phyloP scores from a whole-genome alignment of 164 flowering plant genomes.

The Annona cherimola region DNA sequence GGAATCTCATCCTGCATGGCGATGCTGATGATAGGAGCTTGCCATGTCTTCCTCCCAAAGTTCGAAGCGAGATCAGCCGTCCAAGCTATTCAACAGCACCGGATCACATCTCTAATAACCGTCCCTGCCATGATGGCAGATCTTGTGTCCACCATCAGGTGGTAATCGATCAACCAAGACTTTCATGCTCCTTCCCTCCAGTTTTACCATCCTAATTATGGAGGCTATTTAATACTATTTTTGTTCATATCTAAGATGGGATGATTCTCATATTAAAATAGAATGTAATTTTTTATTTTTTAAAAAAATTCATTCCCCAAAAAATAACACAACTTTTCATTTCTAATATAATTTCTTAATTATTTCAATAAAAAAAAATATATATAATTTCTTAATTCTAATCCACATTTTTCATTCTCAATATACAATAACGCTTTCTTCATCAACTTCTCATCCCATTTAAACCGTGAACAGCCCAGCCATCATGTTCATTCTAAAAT shows the following conservation, averaged over 20 bases:
- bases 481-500: too few species aligned
- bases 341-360: too few species aligned
- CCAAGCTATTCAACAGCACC: conserved; percentile 48
- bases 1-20: conserved; percentile 94
- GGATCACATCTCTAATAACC: conserved; percentile 70
- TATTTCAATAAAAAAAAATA: too few species aligned
- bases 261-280: too few species aligned
- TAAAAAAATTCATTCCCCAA: too few species aligned
- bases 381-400: too few species aligned
- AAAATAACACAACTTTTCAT: too few species aligned
- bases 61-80: conserved; percentile 58
- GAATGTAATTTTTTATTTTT: too few species aligned
- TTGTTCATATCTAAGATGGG: background rate
- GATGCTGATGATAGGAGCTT: conserved; percentile 76
- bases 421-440: too few species aligned
- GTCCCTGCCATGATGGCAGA: conserved; percentile 89
- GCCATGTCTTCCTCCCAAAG: conserved; percentile 75
- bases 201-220: background rate
- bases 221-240: background rate
- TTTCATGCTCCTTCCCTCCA: background rate
- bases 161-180: background rate
- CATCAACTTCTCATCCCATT: too few species aligned
- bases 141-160: conserved; percentile 56
- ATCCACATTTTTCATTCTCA: too few species aligned
- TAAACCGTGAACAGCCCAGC: too few species aligned